Conservation (phyloP, 1,139 yeast genomes). For the Kodamaea arcana region DNA sequence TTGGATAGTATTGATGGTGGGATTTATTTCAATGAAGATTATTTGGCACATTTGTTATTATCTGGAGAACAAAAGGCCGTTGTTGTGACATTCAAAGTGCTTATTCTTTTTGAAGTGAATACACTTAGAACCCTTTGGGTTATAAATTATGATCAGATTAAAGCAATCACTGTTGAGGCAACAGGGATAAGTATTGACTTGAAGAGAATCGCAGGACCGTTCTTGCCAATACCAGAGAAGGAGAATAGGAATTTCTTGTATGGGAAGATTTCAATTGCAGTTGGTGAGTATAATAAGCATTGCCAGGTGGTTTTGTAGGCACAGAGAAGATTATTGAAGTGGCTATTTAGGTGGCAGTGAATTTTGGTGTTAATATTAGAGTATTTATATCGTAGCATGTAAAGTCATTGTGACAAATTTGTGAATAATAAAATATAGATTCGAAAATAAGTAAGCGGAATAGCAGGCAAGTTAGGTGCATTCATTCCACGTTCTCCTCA, state of each 20-base stretch:
- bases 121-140: constrained; percentile 62
- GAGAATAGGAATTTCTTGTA: constrained; percentile 64
- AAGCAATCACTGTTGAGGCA: constrained; percentile 68
- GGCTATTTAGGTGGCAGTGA: too few species aligned
- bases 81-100: constrained; percentile 68
- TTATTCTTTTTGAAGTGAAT: constrained; percentile 67
- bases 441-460: too few species aligned
- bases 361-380: too few species aligned
- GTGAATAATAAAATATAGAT: too few species aligned
- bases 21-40: constrained; percentile 61
- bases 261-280: constrained; percentile 75
- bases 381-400: too few species aligned
- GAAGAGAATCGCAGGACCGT: constrained; percentile 60
- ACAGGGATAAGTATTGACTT: constrained; percentile 74
- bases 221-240: constrained; percentile 75
- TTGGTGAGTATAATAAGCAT: constrained; percentile 67
- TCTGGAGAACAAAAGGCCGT: constrained; percentile 79
- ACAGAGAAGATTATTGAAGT: background rate
- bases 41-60: constrained; percentile 79
- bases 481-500: too few species aligned
- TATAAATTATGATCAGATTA: constrained; percentile 56
- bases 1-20: constrained; percentile 83
- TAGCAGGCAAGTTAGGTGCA: too few species aligned
- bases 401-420: too few species aligned
- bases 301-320: constrained; percentile 41